Base-by-base conservation (phyloP, 169 alveolate species). In the Eimeria acervulina region DNA sequence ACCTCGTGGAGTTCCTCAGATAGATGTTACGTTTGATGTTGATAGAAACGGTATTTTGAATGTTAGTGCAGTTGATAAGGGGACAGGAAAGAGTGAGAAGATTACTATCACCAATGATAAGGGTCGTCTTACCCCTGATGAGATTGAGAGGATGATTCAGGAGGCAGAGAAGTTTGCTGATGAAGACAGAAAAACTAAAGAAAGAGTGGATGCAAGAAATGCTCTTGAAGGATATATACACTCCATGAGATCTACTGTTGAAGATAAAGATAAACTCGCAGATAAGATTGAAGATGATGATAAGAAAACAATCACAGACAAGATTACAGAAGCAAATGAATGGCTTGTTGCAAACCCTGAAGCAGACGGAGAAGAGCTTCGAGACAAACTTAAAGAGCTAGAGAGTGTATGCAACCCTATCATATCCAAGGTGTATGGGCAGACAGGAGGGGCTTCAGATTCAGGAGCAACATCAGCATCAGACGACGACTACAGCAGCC, bases 11-110 rank as follows among this genome's bases (percentile, higher is more conserved):
- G 98, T 97, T 80, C 99, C 99, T 51, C 99, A 98, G 97, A 98
- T 98, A 93, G 99, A 98, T 95, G 99, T 97, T 3, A 99, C 99
- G 42, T 99, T 99, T 95, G 99, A 98, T 95, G 97, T 99, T 90
- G 99, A 99, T 97, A 97, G 98, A 97, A 98, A 99, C 95, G 99
- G 99, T 93, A 99, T 99, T 96, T 93, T 99, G 95, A 97, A 97
- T 90, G 99, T 99, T 47, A 96, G 98, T 52, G 99, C 99, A 23
- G 98, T 97, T 72, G 99, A 99, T 95, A 99, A 98, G 98, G 99
- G 99, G 31, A 98, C 99, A 36, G 99, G 99, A 81, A 98, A 98
- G 96, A 96, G 97, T 61, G 98, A 98, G 98, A 96, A 99, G 97
- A 98, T 99, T 97, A 98, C 99, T 93, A 99, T 99, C 95, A 98